Conservation (phyloP, 805 yeast genomes). For the Scheffersomyces lignosus region DNA sequence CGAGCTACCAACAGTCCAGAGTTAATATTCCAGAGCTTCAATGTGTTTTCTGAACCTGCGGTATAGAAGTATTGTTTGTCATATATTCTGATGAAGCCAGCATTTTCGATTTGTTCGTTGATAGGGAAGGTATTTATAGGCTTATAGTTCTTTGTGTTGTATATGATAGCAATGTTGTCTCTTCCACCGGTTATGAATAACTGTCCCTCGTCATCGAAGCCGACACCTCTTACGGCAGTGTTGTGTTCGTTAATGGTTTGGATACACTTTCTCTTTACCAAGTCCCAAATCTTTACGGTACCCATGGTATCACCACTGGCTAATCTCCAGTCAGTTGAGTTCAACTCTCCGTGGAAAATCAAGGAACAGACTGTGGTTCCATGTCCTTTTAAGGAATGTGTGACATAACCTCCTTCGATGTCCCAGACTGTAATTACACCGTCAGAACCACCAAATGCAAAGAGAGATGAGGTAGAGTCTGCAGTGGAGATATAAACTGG, state of each 20-base stretch:
- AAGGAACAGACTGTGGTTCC: constrained; percentile 84
- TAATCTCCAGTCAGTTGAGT: constrained; percentile 69
- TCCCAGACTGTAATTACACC: constrained; percentile 93
- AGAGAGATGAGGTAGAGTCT: constrained; percentile 79
- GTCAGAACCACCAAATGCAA: constrained; percentile 95
- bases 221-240: constrained; percentile 84
- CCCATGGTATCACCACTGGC: constrained; percentile 71
- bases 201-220: constrained; percentile 54
- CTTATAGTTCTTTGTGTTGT: constrained; percentile 52
- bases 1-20: constrained; percentile 49
- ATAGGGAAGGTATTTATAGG: constrained; percentile 69
- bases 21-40: constrained; percentile 62
- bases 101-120: constrained; percentile 68
- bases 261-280: constrained; percentile 72
- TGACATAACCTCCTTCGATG: constrained; percentile 78
- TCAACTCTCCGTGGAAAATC: constrained; percentile 68
- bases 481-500: constrained; percentile 78
- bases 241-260: constrained; percentile 71
- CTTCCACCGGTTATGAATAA: constrained; percentile 81
- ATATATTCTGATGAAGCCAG: constrained; percentile 52
- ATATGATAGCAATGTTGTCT: constrained; percentile 71
- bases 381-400: constrained; percentile 92
- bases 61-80: constrained; percentile 49
- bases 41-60: constrained; percentile 76
- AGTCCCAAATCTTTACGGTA: constrained; percentile 55